phyloP scores from a whole-genome alignment of 345 rosid species.

The Eucalyptus sp. region DNA sequence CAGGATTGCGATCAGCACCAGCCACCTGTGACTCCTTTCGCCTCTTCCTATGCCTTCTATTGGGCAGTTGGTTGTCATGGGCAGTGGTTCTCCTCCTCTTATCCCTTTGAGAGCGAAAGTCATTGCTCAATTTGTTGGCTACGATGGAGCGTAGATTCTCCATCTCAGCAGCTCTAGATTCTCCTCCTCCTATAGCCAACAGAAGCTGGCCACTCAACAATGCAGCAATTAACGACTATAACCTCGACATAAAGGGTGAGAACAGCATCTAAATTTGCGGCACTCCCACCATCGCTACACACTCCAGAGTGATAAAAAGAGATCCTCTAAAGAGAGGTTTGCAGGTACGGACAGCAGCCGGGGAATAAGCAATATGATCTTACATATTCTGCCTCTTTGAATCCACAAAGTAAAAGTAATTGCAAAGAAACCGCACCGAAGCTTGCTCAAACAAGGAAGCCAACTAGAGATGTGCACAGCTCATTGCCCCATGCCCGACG shows the following conservation, averaged over 20 bases:
- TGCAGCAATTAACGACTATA: not conserved
- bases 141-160: conserved; percentile 55
- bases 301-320: not conserved
- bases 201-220: not conserved
- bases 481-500: not conserved
- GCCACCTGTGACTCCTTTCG: conserved; percentile 7
- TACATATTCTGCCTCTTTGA: not conserved
- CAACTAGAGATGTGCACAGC: not conserved
- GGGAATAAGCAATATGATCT: not conserved
- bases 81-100: conserved; percentile 82
- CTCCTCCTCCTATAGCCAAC: not conserved
- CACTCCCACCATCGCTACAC: not conserved
- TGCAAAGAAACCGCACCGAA: not conserved
- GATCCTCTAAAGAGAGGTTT: not conserved
- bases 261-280: not conserved
- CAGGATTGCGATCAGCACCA: not conserved
- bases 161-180: conserved; percentile 58
- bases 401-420: not conserved
- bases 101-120: conserved; percentile 55
- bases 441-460: not conserved
- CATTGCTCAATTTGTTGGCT: conserved; percentile 33
- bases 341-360: not conserved
- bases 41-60: conserved; percentile 34
- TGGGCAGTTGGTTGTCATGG: conserved; percentile 35
- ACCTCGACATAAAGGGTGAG: not conserved